Evolutionary conservation across 2,329 filamentous ascomycete species (phyloP).

Genomic region (Paecilomyces sp.): DNA sequence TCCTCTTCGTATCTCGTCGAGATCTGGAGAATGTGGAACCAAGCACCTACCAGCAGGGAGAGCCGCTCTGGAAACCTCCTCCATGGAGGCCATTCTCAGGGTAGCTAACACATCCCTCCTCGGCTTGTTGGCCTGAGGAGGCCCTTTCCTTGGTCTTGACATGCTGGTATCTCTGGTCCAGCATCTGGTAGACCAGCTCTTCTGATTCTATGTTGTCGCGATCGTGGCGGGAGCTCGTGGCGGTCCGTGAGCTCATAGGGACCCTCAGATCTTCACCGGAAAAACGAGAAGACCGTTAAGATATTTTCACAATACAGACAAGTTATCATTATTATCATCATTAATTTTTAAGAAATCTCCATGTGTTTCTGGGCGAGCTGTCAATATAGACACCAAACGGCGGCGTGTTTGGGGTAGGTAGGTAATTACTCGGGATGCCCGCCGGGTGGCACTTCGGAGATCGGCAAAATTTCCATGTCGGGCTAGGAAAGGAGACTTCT

Average conservation of each 20-base stretch:
- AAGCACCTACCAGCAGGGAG: conserved; percentile 66
- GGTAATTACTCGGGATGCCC: not conserved
- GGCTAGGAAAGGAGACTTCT: not conserved
- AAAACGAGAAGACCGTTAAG: not conserved
- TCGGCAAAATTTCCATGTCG: not conserved
- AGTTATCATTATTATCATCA: not conserved
- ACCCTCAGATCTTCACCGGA: not conserved
- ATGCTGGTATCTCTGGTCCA: conserved; percentile 24
- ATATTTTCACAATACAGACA: not conserved
- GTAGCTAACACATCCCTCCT: conserved; percentile 60
- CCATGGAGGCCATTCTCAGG: conserved; percentile 72
- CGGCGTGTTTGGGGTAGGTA: not conserved
- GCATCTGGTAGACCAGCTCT: conserved; percentile 14
- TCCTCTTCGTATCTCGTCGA: not conserved
- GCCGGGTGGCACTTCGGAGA: not conserved
- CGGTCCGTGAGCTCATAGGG: not conserved
- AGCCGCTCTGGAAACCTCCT: conserved; percentile 63
- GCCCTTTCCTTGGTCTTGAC: conserved; percentile 44
- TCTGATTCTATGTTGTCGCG: not conserved
- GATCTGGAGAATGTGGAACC: not conserved
- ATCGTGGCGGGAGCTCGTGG: not conserved
- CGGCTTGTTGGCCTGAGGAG: conserved; percentile 23
- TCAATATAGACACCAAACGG: not conserved
- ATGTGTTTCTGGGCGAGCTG: not conserved
- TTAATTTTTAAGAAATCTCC: not conserved